phyloP scores from a whole-genome alignment of 192 early-diverging fungal species.

The Haplosporangium gracile region DNA sequence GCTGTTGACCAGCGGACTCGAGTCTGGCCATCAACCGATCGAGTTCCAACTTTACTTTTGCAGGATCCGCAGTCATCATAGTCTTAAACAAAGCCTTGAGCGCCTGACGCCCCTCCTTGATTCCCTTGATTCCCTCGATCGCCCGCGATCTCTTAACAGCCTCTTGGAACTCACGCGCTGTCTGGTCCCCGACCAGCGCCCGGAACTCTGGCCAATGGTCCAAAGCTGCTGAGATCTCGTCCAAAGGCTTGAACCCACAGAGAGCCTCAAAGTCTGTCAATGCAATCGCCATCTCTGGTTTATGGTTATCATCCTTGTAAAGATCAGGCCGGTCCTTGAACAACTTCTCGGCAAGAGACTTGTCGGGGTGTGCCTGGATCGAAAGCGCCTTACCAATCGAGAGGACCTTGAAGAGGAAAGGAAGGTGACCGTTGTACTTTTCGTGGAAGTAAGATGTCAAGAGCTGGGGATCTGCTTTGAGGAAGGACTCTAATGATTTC shows the following conservation, averaged over 20 bases:
- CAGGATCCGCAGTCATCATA: slow-evolving; percentile 68
- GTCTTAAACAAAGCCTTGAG: slow-evolving; percentile 69
- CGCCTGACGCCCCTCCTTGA: slow-evolving; percentile 55
- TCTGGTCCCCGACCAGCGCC: slow-evolving; percentile 71
- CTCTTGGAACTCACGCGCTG: slow-evolving; percentile 58
- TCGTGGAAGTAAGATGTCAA: slow-evolving; percentile 67
- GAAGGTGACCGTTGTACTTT: slow-evolving; percentile 83
- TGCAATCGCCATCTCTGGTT: slow-evolving; percentile 98
- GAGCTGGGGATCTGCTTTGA: slow-evolving; percentile 66
- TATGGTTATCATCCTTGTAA: slow-evolving; percentile 95
- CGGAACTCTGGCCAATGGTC: slow-evolving; percentile 84
- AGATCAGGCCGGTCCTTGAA: slow-evolving; percentile 79
- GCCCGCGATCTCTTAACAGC: slow-evolving; percentile 56
- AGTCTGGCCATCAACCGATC: slow-evolving; percentile 68
- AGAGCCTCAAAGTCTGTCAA: slow-evolving; percentile 95
- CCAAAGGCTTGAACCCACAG: slow-evolving; percentile 90
- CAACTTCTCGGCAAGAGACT: slow-evolving; percentile 81
- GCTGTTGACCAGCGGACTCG: slow-evolving; percentile 8
- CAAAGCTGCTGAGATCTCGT: slow-evolving; percentile 79
- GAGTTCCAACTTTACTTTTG: slow-evolving; percentile 66
- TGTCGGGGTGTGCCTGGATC: slow-evolving; percentile 99
- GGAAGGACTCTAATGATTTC: slow-evolving; percentile 71
- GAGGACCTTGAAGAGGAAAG: slow-evolving; percentile 98
- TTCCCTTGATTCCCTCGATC: slow-evolving; percentile 44
- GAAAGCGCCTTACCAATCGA: slow-evolving; percentile 91